Conservation (phyloP, 345 rosid species). For the Pistacia vera region DNA sequence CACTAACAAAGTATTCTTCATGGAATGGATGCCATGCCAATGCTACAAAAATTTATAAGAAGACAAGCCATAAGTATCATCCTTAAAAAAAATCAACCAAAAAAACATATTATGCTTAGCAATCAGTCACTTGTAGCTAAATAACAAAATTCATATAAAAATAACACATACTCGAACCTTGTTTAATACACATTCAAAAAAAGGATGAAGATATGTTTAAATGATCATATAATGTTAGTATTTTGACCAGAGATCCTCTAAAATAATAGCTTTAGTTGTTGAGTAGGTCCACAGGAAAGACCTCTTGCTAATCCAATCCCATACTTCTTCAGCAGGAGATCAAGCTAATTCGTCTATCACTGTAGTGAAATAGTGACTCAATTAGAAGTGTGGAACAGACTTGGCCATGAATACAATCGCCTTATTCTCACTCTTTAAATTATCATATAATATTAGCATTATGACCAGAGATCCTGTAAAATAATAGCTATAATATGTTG, state of each 20-base stretch:
- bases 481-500: no score
- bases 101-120: not conserved
- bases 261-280: not conserved
- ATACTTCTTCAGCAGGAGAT: no score
- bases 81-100: not conserved
- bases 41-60: slow-evolving; percentile 42
- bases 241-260: not conserved
- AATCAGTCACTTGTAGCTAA: no score
- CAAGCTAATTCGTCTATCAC: no score
- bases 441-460: no score
- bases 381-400: no score
- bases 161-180: not conserved
- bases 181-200: not conserved
- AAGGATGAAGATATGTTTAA: not conserved
- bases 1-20: slow-evolving; percentile 98
- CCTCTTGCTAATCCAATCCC: no score
- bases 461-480: no score
- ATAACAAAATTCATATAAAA: not conserved
- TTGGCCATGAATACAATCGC: no score
- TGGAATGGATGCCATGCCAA: slow-evolving; percentile 99
- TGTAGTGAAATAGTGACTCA: no score
- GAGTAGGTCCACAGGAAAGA: not conserved
- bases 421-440: no score
- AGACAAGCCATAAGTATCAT: slow-evolving; percentile 8
- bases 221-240: not conserved